Conservation (phyloP, 2,329 filamentous ascomycete species). For the Cladosporium sp. region DNA sequence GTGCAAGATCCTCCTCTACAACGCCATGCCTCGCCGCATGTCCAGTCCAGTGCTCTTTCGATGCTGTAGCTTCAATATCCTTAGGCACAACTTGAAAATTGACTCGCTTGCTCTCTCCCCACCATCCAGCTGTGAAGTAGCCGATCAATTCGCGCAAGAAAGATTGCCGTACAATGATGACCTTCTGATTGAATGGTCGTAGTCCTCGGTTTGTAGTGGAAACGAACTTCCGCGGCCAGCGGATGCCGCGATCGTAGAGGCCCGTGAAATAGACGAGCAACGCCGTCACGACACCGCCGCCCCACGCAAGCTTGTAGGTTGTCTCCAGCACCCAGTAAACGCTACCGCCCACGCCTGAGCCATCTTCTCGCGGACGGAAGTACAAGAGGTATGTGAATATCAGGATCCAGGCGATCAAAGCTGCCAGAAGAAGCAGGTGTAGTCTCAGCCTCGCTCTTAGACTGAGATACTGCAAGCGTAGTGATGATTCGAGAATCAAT, state of each 20-base stretch:
- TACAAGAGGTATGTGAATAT: conserved; percentile 89
- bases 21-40: conserved; percentile 34
- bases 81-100: conserved; percentile 34
- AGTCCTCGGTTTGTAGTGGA: conserved; percentile 83
- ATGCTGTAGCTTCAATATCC: conserved; percentile 47
- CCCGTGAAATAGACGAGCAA: conserved; percentile 90
- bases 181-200: conserved; percentile 90
- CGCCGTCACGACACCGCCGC: conserved; percentile 82
- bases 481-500: conserved; percentile 88
- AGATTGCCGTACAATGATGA: conserved; percentile 78
- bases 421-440: conserved; percentile 84
- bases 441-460: conserved; percentile 82
- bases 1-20: conserved; percentile 82
- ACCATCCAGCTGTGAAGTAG: conserved; percentile 31
- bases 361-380: conserved; percentile 93
- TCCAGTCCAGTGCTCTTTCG: conserved; percentile 55
- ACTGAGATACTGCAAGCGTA: conserved; percentile 88
- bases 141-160: conserved; percentile 76
- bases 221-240: conserved; percentile 92
- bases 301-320: conserved; percentile 83
- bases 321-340: conserved; percentile 96
- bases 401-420: conserved; percentile 74
- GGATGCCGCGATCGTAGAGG: conserved; percentile 91
- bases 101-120: conserved; percentile 28
- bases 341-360: conserved; percentile 81